phyloP scores from a whole-genome alignment of 495 filamentous ascomycete genomes.

The Pseudevernia furfuracea region DNA sequence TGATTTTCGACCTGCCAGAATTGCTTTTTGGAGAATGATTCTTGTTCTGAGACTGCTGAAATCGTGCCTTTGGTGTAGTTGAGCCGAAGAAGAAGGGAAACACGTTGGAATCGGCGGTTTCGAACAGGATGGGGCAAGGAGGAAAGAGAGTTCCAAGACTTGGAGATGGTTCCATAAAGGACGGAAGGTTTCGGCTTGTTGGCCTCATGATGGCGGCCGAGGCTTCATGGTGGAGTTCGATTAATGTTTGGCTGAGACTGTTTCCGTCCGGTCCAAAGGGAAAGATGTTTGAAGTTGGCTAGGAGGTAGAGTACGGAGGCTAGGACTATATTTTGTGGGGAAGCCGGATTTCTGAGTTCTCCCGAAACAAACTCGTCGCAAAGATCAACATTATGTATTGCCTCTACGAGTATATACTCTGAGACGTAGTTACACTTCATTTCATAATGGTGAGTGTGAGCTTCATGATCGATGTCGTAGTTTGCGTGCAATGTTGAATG shows the following conservation, averaged over 20 bases:
- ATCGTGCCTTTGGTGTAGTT: too few relatives aligned
- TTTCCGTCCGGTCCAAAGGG: conserved; percentile 10
- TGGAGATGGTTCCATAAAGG: not conserved
- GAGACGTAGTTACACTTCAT: too few relatives aligned
- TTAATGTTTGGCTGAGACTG: not conserved
- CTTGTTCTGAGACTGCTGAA: not conserved
- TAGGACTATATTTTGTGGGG: not conserved
- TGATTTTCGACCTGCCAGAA: conserved; percentile 5
- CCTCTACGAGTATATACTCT: not conserved
- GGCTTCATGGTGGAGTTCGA: not conserved
- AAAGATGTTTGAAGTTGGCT: not conserved
- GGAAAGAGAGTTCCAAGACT: not conserved
- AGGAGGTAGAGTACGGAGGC: too few relatives aligned
- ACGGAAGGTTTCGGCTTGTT: not conserved
- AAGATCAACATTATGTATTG: not conserved
- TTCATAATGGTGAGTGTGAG: too few relatives aligned
- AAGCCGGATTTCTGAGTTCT: not conserved
- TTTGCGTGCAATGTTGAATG: too few relatives aligned
- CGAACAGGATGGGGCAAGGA: not conserved
- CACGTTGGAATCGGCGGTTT: not conserved
- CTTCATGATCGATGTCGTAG: too few relatives aligned
- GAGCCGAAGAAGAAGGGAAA: too few relatives aligned
- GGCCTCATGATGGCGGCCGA: conserved; percentile 1
- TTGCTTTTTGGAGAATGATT: not conserved
- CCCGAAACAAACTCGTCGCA: too few relatives aligned